Evolutionary conservation across 306 rosid genomes (phyloP).

Genomic region (Lathyrus aphaca): DNA sequence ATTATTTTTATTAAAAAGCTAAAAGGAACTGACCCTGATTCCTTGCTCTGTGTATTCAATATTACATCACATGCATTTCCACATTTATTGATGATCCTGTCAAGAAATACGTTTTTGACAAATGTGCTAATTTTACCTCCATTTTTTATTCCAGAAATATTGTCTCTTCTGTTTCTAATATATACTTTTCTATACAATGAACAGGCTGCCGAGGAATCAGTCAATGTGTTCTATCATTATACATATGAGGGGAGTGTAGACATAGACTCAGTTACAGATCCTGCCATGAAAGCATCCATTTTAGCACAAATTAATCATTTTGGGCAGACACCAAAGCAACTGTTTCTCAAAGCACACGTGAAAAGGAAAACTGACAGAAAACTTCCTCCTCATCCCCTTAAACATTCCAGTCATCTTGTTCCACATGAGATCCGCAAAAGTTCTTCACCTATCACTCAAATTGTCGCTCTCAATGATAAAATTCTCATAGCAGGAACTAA

Average conservation of each 20-base stretch:
- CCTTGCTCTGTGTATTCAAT: constrained; percentile 13
- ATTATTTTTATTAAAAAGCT: constrained; percentile 6
- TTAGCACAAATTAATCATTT: constrained; percentile 98
- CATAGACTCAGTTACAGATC: constrained; percentile 96
- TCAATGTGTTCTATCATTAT: constrained; percentile 95
- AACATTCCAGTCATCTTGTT: constrained; percentile 70
- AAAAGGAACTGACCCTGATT: neutral
- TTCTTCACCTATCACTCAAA: constrained; percentile 80
- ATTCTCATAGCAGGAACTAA: constrained; percentile 77
- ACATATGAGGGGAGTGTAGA: constrained; percentile 98
- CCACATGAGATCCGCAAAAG: constrained; percentile 84
- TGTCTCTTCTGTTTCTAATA: constrained; percentile 40
- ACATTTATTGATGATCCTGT: constrained; percentile 21
- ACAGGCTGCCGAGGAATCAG: constrained; percentile 98
- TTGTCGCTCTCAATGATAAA: constrained; percentile 77
- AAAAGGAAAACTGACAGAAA: constrained; percentile 82
- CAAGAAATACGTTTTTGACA: constrained; percentile 22
- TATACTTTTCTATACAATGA: constrained; percentile 40
- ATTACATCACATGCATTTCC: constrained; percentile 20
- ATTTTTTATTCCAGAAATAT: constrained; percentile 19
- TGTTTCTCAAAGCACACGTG: constrained; percentile 86
- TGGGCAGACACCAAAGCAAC: constrained; percentile 99
- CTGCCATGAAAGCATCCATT: constrained; percentile 99
- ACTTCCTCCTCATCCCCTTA: constrained; percentile 93
- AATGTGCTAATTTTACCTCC: constrained; percentile 18